Evolutionary conservation across 1,284 basidiomycete species (phyloP), one percentile per base, ranked within the genome.

Genomic region (Leccinum angustisporum): DNA sequence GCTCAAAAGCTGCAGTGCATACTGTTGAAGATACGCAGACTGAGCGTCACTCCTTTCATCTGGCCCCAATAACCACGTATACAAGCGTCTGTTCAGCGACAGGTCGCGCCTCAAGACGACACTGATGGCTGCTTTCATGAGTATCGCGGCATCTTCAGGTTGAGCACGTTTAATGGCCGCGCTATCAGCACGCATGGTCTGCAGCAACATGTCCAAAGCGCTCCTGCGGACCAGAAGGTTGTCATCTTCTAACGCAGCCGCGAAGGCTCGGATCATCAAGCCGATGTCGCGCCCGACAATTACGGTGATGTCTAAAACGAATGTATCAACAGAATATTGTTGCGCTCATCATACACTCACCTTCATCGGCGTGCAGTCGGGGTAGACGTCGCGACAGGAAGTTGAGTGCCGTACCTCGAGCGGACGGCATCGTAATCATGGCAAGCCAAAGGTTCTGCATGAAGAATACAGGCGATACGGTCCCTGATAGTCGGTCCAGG

Each of bases 381-480:
- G 93, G 91, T 68, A 98, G 75, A 34, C 94, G 83, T 21, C 93
- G 85, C 9, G 89, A 82, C 16, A 99, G 84, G 72, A 93, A 95
- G 74, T 94, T 97, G 46, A 98, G 80, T 0, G 95, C 88, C 0
- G 95, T 90, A 18, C 93, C 90, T 43, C 97, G 87, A 13, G 92
- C 90, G 7, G 87, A 83, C 0, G 95, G 90, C n/a, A 91, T 90
- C 0, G 95, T 96, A 60, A 98, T 83, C 82, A 98, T 91, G 56
- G 94, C 86, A 27, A 98, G 83, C 92, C 96, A 98, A 46, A 98
- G 81, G 67, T 94, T 98, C 75, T 98, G 95, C 67, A 97, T 85
- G 80, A 98, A 98, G 80, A 97, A 98, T 0, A 90, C 84, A 0
- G 85, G 85, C 3, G 91, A 88, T 16, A 97, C 89, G 0, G 93